A percentile compares a stretch with the other conserved stretches of the same genome.
phyloP scores from a whole-genome alignment of 441 rosid genomes.

The Pelargonium citronellum region DNA sequence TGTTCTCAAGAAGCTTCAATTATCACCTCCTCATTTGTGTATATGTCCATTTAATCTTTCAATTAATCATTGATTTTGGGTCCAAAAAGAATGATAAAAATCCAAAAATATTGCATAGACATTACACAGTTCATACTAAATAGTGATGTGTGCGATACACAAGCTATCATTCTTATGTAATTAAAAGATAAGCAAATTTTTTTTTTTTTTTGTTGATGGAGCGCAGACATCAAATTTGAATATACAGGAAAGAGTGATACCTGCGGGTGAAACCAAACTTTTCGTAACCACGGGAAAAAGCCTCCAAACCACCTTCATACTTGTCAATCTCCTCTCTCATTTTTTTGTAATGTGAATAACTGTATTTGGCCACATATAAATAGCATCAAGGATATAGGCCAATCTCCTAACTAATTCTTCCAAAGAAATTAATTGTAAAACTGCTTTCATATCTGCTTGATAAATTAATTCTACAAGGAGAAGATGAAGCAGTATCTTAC shows the following conservation, averaged over 20 bases:
- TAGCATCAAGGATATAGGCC: not conserved
- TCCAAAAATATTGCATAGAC: not conserved
- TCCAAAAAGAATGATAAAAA: not conserved
- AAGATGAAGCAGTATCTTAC: constrained; percentile 35
- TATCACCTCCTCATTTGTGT: not conserved
- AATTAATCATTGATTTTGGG: not conserved
- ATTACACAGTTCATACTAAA: not conserved
- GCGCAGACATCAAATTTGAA: constrained; percentile 5
- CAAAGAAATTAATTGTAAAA: not conserved
- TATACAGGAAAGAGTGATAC: constrained; percentile 32
- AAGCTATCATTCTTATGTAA: constrained; percentile 14
- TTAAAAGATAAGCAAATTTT: not conserved
- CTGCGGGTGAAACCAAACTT: constrained; percentile 81
- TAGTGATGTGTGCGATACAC: not conserved
- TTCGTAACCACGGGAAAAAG: constrained; percentile 90
- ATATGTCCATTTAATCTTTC: not conserved
- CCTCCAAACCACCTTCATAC: constrained; percentile 85
- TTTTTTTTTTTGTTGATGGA: too few species aligned
- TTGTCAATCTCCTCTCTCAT: constrained; percentile 68
- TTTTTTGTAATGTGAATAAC: constrained; percentile 64
- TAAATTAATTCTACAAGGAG: not conserved
- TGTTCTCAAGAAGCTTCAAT: not conserved
- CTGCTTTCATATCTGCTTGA: not conserved
- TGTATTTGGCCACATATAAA: constrained; percentile 23
- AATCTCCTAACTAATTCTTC: not conserved